Evolutionary conservation across 768 basidiomycete species (phyloP), one percentile per base, ranked within the genome.

Genomic region (Leucosporidium yakuticum): DNA sequence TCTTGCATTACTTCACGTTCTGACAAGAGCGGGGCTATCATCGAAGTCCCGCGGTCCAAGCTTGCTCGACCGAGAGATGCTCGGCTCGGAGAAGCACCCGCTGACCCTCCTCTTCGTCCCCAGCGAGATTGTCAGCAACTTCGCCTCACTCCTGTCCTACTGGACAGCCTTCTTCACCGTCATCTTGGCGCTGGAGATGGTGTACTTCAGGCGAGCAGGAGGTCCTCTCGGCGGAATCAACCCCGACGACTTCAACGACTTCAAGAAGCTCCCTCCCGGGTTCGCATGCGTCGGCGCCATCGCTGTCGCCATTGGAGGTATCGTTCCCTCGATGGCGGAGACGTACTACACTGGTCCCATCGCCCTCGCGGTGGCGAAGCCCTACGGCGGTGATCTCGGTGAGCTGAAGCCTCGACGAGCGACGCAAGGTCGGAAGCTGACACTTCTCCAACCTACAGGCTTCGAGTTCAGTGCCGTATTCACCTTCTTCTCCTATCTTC

Each of bases 81-180:
- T n/a, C n/a, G n/a, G n/a, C n/a, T n/a, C n/a, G n/a, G n/a, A n/a
- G n/a, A n/a, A n/a, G n/a, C n/a, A n/a, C n/a, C 39, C 39, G 39
- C 39, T 44, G 39, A 44, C 17, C 39, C 39, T 3, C 39, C 39
- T 8, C 39, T 12, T 12, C 12, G 8, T 44, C 8, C 17, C 11
- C 39, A 44, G 69, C 39, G 73, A 71, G 31, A 80, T 83, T 51
- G 76, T 84, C 6, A 78, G 74, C 47, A 82, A 84, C 69, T 80
- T 83, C 68, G 72, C 83, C 57, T 71, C 79, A 5, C 79, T 84
- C 60, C 60, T 70, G n/a, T 65, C 69, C 3, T 70, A 70, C 54
- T 67, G 67, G 63, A 67, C 67, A 2, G 67, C 67, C n/a, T 47
- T 36, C 50, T 39, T 67, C 39, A 17, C 32, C 55, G 6, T 57